A percentile compares a stretch with the other conserved stretches of the same genome.
Evolutionary conservation across 306 rosid species (phyloP).

Genomic region (Cicer bijugum): DNA sequence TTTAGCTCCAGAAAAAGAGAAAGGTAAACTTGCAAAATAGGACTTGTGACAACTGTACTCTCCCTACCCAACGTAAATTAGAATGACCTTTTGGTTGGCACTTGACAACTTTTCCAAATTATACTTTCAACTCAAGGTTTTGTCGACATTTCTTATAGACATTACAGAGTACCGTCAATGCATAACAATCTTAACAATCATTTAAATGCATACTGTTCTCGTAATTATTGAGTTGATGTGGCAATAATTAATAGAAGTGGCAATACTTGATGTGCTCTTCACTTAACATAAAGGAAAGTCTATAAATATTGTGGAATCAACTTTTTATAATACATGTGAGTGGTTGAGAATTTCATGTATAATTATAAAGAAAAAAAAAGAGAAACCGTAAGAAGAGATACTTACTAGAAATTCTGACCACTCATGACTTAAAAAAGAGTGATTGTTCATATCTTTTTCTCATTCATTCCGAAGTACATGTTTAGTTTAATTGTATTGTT

Average conservation of each 20-base stretch:
- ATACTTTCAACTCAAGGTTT: conserved; percentile 26
- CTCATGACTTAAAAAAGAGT: conserved; percentile 13
- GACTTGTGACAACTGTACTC: conserved; percentile 24
- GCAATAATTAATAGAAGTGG: not conserved
- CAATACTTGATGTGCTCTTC: not conserved
- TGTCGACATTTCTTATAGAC: conserved; percentile 20
- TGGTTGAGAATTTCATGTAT: conserved; percentile 35
- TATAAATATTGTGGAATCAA: conserved; percentile 38
- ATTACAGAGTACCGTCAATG: conserved; percentile 14
- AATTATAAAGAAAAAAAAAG: conserved; percentile 12
- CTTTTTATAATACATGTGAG: conserved; percentile 10
- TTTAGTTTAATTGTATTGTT: conserved; percentile 19
- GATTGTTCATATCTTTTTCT: conserved; percentile 36
- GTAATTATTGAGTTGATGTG: conserved; percentile 32
- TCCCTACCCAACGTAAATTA: conserved; percentile 20
- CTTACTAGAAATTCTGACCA: conserved; percentile 30
- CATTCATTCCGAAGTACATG: conserved; percentile 37
- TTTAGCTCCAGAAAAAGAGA: conserved; percentile 94
- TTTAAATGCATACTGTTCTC: conserved; percentile 31
- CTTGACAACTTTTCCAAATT: conserved; percentile 23
- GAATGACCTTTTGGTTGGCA: conserved; percentile 14
- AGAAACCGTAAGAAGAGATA: conserved; percentile 9
- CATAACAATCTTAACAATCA: conserved; percentile 29
- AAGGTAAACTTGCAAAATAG: conserved; percentile 61
- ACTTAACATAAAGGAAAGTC: conserved; percentile 16